Evolutionary conservation across 2,329 filamentous ascomycete species (phyloP).

Genomic region (Daldinia eschscholtzii): DNA sequence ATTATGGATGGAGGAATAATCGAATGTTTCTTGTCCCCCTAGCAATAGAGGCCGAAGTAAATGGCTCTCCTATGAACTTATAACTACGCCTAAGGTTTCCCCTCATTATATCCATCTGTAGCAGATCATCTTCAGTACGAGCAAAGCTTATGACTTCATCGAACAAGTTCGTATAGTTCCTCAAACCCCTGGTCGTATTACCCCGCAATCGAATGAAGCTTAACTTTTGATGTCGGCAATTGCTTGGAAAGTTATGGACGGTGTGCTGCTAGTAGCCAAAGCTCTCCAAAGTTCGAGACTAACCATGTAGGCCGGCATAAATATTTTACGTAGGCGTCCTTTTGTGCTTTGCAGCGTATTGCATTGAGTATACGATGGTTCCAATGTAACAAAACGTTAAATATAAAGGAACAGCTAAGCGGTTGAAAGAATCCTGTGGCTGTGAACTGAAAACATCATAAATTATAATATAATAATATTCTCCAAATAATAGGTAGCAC

Average conservation of each 20-base stretch:
- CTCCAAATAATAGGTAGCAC: too few species aligned
- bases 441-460: too few species aligned
- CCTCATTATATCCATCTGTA: neutral
- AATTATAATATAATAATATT: too few species aligned
- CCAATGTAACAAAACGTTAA: too few species aligned
- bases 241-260: neutral
- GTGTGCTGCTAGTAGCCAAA: neutral
- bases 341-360: too few species aligned
- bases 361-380: too few species aligned
- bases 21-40: neutral
- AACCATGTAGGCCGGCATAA: too few species aligned
- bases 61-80: neutral
- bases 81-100: neutral
- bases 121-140: neutral
- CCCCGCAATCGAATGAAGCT: neutral
- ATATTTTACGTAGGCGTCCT: too few species aligned
- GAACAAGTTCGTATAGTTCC: neutral
- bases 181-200: neutral
- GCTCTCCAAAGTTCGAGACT: too few species aligned
- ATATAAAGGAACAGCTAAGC: too few species aligned
- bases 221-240: neutral
- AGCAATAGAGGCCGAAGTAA: neutral
- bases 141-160: neutral
- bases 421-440: too few species aligned
- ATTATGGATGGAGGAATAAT: neutral